phyloP scores from a whole-genome alignment of 139 green algal species.

The Coccomyxa sp. region DNA sequence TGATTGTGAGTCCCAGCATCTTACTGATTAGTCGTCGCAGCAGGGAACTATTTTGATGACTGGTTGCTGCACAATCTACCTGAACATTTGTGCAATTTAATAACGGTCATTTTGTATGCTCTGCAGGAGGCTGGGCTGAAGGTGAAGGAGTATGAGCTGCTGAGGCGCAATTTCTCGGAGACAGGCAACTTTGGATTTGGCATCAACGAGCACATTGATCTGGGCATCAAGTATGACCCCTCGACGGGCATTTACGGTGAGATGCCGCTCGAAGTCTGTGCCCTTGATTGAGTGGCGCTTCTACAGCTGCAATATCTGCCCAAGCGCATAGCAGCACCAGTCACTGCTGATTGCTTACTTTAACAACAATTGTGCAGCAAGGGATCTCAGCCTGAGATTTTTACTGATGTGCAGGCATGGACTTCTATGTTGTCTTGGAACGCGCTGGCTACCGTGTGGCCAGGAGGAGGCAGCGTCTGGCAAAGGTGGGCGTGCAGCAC shows the following conservation, averaged over 20 bases:
- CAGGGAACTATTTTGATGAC: not conserved
- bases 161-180: constrained; percentile 95
- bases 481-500: constrained; percentile 83
- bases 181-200: constrained; percentile 96
- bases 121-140: constrained; percentile 93
- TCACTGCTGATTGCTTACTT: too few relatives aligned
- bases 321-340: not conserved
- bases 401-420: constrained; percentile 79
- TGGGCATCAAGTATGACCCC: constrained; percentile 99
- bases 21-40: not conserved
- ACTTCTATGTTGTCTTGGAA: constrained; percentile 99
- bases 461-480: constrained; percentile 57
- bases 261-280: constrained; percentile 1
- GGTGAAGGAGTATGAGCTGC: constrained; percentile 99
- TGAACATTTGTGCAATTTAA: not conserved
- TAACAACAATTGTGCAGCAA: not conserved
- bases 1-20: constrained; percentile 61
- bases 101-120: not conserved
- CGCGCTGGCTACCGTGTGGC: constrained; percentile 91
- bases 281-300: not conserved
- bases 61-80: not conserved
- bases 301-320: not conserved
- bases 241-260: constrained; percentile 98
- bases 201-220: constrained; percentile 98
- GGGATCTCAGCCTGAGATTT: not conserved